These are phyloP conservation scores for Mallotus japonicus DNA, from an alignment of 441 rosid species.

Conservation along the genomic window DNA sequence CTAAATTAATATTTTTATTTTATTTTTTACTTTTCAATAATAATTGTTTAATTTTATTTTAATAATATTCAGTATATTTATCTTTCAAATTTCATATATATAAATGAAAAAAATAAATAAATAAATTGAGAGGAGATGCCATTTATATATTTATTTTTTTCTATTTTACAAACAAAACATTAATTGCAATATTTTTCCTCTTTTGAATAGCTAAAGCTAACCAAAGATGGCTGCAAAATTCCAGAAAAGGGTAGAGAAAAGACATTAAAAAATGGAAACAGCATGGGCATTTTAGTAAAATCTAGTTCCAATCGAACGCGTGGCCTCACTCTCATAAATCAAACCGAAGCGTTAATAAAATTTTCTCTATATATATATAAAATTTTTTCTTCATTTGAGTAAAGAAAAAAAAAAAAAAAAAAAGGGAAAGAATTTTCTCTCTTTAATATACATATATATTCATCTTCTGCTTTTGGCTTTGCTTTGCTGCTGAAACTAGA, in stretches of 20 bases:
- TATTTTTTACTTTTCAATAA: too few species aligned
- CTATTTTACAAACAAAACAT: too few species aligned
- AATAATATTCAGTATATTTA: too few species aligned
- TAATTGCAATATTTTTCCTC: too few species aligned
- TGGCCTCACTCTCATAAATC: slow-evolving; percentile 30
- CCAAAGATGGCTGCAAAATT: neutral
- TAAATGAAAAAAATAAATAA: too few species aligned
- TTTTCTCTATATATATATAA: slow-evolving; percentile 1
- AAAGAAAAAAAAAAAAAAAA: neutral
- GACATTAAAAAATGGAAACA: neutral
- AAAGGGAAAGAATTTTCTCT: slow-evolving; percentile 1
- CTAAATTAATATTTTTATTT: too few species aligned
- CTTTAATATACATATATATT: neutral
- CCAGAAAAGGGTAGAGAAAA: neutral
- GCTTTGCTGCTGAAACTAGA: too few species aligned
- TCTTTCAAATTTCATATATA: too few species aligned
- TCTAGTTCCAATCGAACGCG: slow-evolving; percentile 20
- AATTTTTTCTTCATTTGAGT: too few species aligned
- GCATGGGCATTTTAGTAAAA: slow-evolving; percentile 23
- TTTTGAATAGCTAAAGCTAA: neutral
- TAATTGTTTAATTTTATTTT: too few species aligned
- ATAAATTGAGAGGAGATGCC: too few species aligned
- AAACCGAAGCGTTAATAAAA: slow-evolving; percentile 28
- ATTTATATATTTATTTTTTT: too few species aligned
- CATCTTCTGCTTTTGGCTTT: neutral